phyloP scores from a whole-genome alignment of 768 basidiomycete species.

The Rhizopogon vesiculosus region DNA sequence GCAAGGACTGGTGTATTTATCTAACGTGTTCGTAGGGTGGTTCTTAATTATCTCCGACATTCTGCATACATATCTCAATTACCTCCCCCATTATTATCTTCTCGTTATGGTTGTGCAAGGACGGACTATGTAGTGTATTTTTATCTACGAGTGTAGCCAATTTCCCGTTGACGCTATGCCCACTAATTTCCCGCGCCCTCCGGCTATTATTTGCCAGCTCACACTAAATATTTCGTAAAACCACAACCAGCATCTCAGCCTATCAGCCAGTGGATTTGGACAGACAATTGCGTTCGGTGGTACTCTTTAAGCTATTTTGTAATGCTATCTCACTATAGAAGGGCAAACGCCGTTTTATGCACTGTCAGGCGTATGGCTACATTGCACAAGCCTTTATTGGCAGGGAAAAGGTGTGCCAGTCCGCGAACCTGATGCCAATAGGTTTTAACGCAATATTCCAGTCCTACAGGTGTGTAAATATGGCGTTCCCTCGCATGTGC shows the following conservation, averaged over 20 bases:
- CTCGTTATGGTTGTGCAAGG: too few relatives aligned
- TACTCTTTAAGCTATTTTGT: neutral
- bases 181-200: too few relatives aligned
- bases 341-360: constrained; percentile 16
- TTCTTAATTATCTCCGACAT: too few relatives aligned
- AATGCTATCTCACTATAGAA: constrained; percentile 27
- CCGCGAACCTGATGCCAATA: neutral
- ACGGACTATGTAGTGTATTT: too few relatives aligned
- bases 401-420: constrained; percentile 39
- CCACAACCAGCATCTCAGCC: too few relatives aligned
- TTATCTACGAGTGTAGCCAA: too few relatives aligned
- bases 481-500: constrained; percentile 5
- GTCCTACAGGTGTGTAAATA: constrained; percentile 54
- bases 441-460: constrained; percentile 22
- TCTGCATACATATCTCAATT: too few relatives aligned
- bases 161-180: too few relatives aligned
- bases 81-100: too few relatives aligned
- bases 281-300: neutral
- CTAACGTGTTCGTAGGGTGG: neutral
- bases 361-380: constrained; percentile 40
- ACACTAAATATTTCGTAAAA: too few relatives aligned
- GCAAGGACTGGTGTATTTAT: neutral
- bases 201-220: too few relatives aligned
- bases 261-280: neutral
- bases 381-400: constrained; percentile 32